Conservation (phyloP, 257 asterid genomes). For the Nicotiana tabacum region DNA sequence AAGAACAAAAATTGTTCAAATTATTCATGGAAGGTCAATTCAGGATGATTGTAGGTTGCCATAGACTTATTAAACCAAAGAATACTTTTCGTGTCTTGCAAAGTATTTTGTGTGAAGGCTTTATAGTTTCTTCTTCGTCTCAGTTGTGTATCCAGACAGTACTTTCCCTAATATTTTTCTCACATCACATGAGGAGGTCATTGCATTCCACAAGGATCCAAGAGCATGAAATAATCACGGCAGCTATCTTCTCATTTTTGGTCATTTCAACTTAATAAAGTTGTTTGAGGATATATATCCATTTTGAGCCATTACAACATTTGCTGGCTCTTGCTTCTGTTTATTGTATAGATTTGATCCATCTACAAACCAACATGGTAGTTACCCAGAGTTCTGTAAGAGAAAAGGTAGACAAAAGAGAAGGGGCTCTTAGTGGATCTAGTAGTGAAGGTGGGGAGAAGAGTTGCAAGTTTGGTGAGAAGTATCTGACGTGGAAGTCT, state of each 20-base stretch:
- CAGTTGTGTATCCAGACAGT: not conserved
- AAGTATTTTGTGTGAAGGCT: not conserved
- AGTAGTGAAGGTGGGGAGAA: constrained; percentile 5
- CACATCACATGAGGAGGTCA: not conserved
- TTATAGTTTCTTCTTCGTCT: not conserved
- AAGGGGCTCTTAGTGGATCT: not conserved
- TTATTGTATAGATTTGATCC: not conserved
- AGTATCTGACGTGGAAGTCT: constrained; percentile 7
- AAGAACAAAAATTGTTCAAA: not conserved
- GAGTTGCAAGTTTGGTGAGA: not conserved
- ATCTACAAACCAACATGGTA: constrained; percentile 4
- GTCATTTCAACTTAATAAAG: not conserved
- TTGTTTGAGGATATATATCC: not conserved
- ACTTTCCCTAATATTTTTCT: not conserved
- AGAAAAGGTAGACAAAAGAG: not conserved
- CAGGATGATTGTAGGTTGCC: not conserved
- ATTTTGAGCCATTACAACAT: not conserved
- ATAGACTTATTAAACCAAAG: not conserved
- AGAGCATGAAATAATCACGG: not conserved
- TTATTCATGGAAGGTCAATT: not conserved
- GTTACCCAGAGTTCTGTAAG: not conserved
- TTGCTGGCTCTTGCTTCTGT: not conserved
- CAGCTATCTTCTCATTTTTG: not conserved
- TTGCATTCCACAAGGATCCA: not conserved
- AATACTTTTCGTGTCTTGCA: not conserved